These are phyloP conservation scores for Zoysia matrella DNA, from an alignment of 202 grass and related monocot genomes.

Conservation along the genomic window DNA sequence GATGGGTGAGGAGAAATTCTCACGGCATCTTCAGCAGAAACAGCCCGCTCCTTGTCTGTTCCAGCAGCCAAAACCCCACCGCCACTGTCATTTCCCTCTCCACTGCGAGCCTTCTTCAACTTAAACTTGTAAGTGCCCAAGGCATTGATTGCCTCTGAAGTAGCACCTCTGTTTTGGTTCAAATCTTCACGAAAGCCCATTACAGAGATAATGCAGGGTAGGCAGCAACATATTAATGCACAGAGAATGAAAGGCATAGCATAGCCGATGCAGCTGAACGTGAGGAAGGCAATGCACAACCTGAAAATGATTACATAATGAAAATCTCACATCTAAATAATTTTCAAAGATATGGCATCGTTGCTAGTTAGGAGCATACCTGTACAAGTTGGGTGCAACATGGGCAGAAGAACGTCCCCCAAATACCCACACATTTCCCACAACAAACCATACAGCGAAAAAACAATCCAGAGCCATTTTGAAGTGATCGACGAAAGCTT, in stretches of 20 bases:
- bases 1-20: slow-evolving; percentile 39
- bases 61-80: slow-evolving; percentile 67
- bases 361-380: slow-evolving; percentile 48
- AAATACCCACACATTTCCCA: slow-evolving; percentile 97
- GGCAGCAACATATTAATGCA: slow-evolving; percentile 91
- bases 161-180: slow-evolving; percentile 76
- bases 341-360: slow-evolving; percentile 19
- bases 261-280: slow-evolving; percentile 74
- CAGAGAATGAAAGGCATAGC: slow-evolving; percentile 98
- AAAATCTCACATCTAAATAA: slow-evolving; percentile 23
- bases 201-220: slow-evolving; percentile 91
- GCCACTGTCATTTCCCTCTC: slow-evolving; percentile 46
- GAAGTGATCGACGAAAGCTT: slow-evolving; percentile 82
- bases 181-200: slow-evolving; percentile 84
- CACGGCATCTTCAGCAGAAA: slow-evolving; percentile 76
- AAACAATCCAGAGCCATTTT: slow-evolving; percentile 97
- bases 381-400: slow-evolving; percentile 85
- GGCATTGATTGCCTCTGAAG: slow-evolving; percentile 69
- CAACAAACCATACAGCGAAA: slow-evolving; percentile 97
- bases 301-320: slow-evolving; percentile 54
- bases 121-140: slow-evolving; percentile 87
- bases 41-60: slow-evolving; percentile 62
- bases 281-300: slow-evolving; percentile 64
- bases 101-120: slow-evolving; percentile 50
- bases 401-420: slow-evolving; percentile 75